These are phyloP conservation scores for Volvox reticuliferus DNA, from an alignment of 139 green algal species.

Conservation along the genomic window DNA sequence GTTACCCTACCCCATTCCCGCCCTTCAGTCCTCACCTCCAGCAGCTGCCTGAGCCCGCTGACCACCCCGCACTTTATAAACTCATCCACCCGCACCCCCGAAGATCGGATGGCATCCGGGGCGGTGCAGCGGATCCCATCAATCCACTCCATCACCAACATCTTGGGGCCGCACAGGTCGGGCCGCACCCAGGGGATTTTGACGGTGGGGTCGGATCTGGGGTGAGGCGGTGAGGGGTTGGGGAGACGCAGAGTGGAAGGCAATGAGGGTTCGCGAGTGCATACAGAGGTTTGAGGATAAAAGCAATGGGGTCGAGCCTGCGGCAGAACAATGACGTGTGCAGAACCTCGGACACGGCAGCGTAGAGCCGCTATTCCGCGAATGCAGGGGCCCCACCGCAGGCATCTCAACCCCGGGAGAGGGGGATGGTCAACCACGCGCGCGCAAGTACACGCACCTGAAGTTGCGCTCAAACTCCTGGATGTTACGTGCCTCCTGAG, in stretches of 20 bases:
- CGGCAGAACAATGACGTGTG: too few species aligned
- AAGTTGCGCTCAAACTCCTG: slow-evolving; percentile 96
- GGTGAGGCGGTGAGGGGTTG: not conserved
- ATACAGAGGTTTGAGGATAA: not conserved
- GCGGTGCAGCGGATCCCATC: slow-evolving; percentile 97
- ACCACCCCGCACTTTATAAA: slow-evolving; percentile 97
- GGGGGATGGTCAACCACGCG: too few species aligned
- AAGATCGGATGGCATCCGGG: slow-evolving; percentile 62
- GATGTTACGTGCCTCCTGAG: slow-evolving; percentile 96
- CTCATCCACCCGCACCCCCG: slow-evolving; percentile 83
- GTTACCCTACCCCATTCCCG: not conserved
- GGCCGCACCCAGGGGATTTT: slow-evolving; percentile 97
- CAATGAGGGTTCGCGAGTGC: not conserved
- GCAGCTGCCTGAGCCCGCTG: slow-evolving; percentile 94
- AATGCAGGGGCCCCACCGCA: too few species aligned
- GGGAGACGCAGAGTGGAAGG: not conserved
- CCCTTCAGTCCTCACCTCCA: slow-evolving; percentile 77
- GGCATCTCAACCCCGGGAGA: too few species aligned
- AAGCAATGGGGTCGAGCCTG: too few species aligned
- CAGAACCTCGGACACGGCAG: too few species aligned
- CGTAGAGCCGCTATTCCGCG: too few species aligned
- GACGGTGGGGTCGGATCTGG: slow-evolving; percentile 86
- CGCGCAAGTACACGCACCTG: slow-evolving; percentile 25
- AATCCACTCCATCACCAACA: slow-evolving; percentile 99
- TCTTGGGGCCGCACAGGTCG: slow-evolving; percentile 79